Percentiles rank a stretch among this genome's conserved stretches.
These are phyloP conservation scores for Veloboletus limbatus DNA, from an alignment of 1,284 basidiomycete species.

Conservation along the genomic window DNA sequence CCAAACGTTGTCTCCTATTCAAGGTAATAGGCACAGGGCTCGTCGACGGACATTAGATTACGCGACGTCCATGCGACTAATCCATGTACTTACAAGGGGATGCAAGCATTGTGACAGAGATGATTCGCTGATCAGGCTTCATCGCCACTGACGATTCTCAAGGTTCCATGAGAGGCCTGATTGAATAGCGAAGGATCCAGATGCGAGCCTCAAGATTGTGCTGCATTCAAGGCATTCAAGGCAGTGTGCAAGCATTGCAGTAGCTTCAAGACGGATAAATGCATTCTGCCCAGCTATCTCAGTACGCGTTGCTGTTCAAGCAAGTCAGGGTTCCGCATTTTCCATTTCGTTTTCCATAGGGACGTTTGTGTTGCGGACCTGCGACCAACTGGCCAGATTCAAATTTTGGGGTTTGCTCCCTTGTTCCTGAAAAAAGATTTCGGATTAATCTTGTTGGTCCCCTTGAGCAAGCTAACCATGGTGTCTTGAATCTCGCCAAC, in stretches of 20 bases:
- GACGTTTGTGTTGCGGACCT: too few species aligned
- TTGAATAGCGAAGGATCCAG: not conserved
- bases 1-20: not conserved
- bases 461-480: not conserved
- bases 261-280: not conserved
- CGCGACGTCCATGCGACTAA: not conserved
- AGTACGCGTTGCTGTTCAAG: not conserved
- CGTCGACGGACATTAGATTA: not conserved
- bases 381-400: not conserved
- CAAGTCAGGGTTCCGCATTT: not conserved
- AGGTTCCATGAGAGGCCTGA: not conserved
- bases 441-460: not conserved
- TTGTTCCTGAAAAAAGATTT: not conserved
- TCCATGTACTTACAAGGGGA: not conserved
- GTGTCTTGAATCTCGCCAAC: not conserved
- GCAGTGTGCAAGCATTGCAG: not conserved
- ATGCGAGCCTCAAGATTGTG: not conserved
- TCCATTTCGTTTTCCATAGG: not conserved
- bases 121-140: not conserved
- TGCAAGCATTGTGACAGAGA: not conserved
- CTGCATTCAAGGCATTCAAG: too few species aligned
- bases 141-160: not conserved
- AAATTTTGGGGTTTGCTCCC: not conserved
- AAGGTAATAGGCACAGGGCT: slow-evolving; percentile 4
- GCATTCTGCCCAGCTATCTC: not conserved